Base-by-base conservation (phyloP, 2,329 filamentous ascomycete genomes). In the Colletotrichum siamense region DNA sequence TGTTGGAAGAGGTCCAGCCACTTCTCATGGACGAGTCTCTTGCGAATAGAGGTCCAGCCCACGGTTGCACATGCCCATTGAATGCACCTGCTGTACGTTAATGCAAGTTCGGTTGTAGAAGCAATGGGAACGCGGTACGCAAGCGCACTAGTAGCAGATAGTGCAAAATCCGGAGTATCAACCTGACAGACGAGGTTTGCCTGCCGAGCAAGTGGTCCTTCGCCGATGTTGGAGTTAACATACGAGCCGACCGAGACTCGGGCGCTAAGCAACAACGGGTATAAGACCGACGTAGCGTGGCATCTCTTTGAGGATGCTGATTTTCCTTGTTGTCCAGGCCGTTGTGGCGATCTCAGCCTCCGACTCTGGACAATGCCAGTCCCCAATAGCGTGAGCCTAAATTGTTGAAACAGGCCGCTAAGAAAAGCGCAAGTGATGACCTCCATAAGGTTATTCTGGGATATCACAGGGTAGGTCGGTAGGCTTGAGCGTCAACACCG, bases 261-360 rank as follows among this genome's bases (percentile, higher is more conserved):
- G 59, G 26, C 59, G 15, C 66, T 34, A 39, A 49, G 24, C n/a
- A 24, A 16, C 15, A 39, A 59, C 8, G 28, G 66, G 28, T 16
- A 59, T 22, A 32, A 34, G 59, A 36, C 12, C 68, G 28, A 9
- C 9, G 15, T 34, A 30, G 72, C 52, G 59, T 16, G 44, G 67
- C 59, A 18, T 16, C 2, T 49, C 49, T 55, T 49, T 30, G 57
- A 59, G 67, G 18, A 16, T 62, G 55, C n/a, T 13, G 34, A 49
- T 3, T 59, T 26, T 59, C 32, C 49, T 71, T 65, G 66, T 71
- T 65, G n/a, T 28, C 59, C 44, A 59, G 34, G 26, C 66, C 49
- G 66, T 64, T 74, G 34, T 44, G 49, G 71, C 32, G 6, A 65
- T 57, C 57, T 74, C 59, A 66, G 71, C 66, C 71, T 71, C 61